Conservation (phyloP, 371 early-diverging fungal genomes). For the Phascolomyces articulosus region DNA sequence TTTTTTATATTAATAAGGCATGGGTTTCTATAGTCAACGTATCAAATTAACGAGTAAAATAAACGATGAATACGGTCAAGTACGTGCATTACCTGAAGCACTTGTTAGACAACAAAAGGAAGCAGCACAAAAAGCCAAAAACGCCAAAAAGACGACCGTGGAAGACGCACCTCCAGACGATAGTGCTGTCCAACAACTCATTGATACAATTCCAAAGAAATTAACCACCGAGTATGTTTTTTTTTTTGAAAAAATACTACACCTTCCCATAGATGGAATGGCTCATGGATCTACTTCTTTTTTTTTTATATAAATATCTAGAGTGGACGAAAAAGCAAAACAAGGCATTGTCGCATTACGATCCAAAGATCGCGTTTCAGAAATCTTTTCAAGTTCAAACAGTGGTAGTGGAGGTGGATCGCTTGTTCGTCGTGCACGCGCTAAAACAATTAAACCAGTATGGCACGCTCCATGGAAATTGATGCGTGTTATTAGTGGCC, state of each 20-base stretch:
- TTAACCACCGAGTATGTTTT: constrained; percentile 11
- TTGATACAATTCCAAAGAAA: constrained; percentile 46
- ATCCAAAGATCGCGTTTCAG: constrained; percentile 52
- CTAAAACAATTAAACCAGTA: constrained; percentile 66
- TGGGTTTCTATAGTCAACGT: constrained; percentile 60
- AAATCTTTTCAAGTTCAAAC: constrained; percentile 41
- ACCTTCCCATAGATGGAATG: no score
- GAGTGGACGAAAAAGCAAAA: constrained; percentile 25
- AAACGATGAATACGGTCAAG: constrained; percentile 71
- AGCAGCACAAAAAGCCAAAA: constrained; percentile 50
- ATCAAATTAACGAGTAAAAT: constrained; percentile 76
- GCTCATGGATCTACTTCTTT: background rate
- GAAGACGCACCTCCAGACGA: constrained; percentile 38
- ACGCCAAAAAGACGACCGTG: constrained; percentile 31
- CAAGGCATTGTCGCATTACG: constrained; percentile 49
- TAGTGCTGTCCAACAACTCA: constrained; percentile 38
- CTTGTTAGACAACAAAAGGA: constrained; percentile 62
- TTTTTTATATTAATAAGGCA: background rate
- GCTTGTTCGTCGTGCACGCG: constrained; percentile 61
- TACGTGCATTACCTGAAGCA: constrained; percentile 67
- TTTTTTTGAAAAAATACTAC: background rate
- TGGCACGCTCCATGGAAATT: constrained; percentile 99
- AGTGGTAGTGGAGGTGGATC: constrained; percentile 50
- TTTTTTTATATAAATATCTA: constrained; percentile 13
- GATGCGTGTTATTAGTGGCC: constrained; percentile 96